Evolutionary conservation across 2,329 filamentous ascomycete species (phyloP), one percentile per base, ranked within the genome.

Genomic region (Septoria linicola): DNA sequence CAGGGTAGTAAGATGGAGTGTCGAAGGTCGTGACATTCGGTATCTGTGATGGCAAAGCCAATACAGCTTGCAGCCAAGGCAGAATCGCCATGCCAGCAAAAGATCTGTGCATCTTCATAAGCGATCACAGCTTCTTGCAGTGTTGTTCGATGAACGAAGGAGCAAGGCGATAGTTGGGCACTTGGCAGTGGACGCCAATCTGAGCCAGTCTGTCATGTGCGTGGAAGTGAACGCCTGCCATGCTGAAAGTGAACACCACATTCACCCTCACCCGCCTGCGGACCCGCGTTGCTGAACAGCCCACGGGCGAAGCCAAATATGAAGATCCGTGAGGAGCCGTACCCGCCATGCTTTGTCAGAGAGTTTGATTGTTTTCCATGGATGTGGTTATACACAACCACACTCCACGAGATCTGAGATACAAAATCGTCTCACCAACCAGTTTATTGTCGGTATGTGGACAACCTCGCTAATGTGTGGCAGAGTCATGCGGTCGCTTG

Each of bases 1-100:
- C 53, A 31, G 49, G 53, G 16, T 56, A 56, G 13, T 53, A 49
- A 41, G 43, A 31, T 8, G 48, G 53, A 21, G 53, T 55, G 11
- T 49, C n/a, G 32, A 46, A 48, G 6, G 19, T 44, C 25, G 25
- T 51, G 17, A 17, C 21, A 19, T 16, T 36, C 21, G 43, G 32
- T 8, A 32, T 11, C 14, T 19, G 17, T n/a, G 48, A 17, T 7
- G 42, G 48, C 17, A 44, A 20, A 7, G 48, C 53, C 17, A 55
- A 27, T 19, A 55, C 36, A 23, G 37, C 37, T 41, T 51, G 48
- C 34, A 44, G 42, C 53, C 53, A 51, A 8, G 25, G 42, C 31
- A 42, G 20, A 19, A 34, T 14, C 17, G 46, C 43, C 53, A 55
- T 51, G 32, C 25, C 35, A n/a, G 40, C 3, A 13, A 11, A 10